phyloP scores from a whole-genome alignment of 129 eudicot species.

The Kitagawia praeruptora region DNA sequence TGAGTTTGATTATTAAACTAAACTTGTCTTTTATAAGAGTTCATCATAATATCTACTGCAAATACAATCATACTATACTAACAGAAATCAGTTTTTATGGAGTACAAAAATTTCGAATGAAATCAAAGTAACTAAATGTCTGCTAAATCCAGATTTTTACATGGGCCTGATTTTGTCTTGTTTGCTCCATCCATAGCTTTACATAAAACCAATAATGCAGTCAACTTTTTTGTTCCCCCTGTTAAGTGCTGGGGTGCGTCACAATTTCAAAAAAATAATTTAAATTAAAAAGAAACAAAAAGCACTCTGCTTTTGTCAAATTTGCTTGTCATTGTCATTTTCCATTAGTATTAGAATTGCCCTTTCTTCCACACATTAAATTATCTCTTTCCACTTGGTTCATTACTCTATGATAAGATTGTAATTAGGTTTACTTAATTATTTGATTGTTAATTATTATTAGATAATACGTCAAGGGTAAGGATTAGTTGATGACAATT shows the following conservation, averaged over 20 bases:
- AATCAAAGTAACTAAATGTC: too few relatives aligned
- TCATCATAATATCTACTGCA: too few relatives aligned
- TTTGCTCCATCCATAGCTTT: background rate
- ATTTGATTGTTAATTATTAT: background rate
- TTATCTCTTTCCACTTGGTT: background rate
- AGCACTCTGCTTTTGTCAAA: constrained; percentile 1
- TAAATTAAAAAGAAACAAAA: background rate
- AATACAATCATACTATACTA: too few relatives aligned
- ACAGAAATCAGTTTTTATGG: too few relatives aligned
- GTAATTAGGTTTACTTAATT: background rate
- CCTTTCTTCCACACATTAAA: background rate
- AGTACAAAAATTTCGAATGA: too few relatives aligned
- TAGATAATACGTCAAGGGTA: too few relatives aligned
- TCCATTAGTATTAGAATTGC: background rate
- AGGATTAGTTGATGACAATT: background rate
- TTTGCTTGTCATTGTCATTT: background rate
- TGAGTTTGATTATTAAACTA: too few relatives aligned
- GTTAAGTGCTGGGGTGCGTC: background rate
- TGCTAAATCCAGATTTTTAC: background rate
- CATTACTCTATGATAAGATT: background rate
- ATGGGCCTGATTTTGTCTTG: background rate
- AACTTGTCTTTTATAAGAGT: too few relatives aligned
- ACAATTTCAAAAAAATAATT: background rate
- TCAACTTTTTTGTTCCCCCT: background rate
- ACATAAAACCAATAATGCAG: background rate